Evolutionary conservation across 306 rosid genomes (phyloP).

Genomic region (Lathyrus sativus): DNA sequence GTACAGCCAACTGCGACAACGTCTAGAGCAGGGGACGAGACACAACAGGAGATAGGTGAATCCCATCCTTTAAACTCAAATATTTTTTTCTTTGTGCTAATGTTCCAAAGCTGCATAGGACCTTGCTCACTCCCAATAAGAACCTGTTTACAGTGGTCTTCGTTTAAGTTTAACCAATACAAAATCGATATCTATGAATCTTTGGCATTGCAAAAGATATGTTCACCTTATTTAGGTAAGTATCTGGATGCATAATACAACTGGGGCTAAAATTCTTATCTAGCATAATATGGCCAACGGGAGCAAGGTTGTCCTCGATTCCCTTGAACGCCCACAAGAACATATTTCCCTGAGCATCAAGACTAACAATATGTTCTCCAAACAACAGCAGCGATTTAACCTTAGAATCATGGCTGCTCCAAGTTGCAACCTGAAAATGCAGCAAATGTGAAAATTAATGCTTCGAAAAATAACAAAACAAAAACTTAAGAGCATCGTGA

Average conservation of each 20-base stretch:
- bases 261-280: constrained; percentile 56
- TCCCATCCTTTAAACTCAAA: constrained; percentile 93
- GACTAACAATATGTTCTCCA: constrained; percentile 78
- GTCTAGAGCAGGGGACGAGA: constrained; percentile 91
- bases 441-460: constrained; percentile 24
- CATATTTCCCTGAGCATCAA: constrained; percentile 63
- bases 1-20: constrained; percentile 91
- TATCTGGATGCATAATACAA: constrained; percentile 89
- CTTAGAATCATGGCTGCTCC: constrained; percentile 73
- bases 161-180: constrained; percentile 10
- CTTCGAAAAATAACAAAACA: not conserved
- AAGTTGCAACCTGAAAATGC: constrained; percentile 66
- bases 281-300: constrained; percentile 58
- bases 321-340: constrained; percentile 85
- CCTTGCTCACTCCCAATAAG: constrained; percentile 91
- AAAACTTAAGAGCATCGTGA: not conserved
- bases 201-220: constrained; percentile 9
- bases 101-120: constrained; percentile 88
- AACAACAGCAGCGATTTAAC: constrained; percentile 70
- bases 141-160: constrained; percentile 50
- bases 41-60: constrained; percentile 70
- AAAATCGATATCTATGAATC: constrained; percentile 6
- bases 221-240: constrained; percentile 87
- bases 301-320: constrained; percentile 55
- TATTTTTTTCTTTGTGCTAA: constrained; percentile 75